Evolutionary conservation across 352 stramenopile species (phyloP).

Genomic region (Phytophthora colocasiae): DNA sequence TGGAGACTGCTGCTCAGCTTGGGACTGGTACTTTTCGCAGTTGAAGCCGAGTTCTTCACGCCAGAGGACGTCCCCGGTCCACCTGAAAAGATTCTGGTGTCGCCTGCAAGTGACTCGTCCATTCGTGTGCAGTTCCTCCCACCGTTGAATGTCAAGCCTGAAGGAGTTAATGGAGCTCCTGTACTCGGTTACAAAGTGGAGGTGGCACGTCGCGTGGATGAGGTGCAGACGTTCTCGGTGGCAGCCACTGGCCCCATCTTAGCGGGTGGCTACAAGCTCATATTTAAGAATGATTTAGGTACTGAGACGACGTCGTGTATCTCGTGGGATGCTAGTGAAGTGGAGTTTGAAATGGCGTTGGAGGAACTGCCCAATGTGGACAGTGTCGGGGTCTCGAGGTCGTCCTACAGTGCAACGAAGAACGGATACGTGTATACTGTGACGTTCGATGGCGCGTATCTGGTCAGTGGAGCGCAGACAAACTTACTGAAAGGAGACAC

Average conservation of each 20-base stretch:
- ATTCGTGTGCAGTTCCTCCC: constrained; percentile 73
- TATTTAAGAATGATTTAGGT: constrained; percentile 52
- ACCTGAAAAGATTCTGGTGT: constrained; percentile 68
- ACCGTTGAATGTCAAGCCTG: constrained; percentile 60
- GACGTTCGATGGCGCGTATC: constrained; percentile 68
- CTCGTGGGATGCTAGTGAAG: constrained; percentile 72
- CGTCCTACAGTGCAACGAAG: constrained; percentile 46
- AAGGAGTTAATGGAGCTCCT: constrained; percentile 72
- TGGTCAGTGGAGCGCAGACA: constrained; percentile 62
- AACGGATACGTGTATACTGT: constrained; percentile 80
- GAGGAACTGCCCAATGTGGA: constrained; percentile 76
- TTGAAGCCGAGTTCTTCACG: constrained; percentile 55
- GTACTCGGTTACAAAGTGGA: constrained; percentile 86
- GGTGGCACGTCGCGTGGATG: constrained; percentile 67
- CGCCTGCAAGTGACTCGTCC: constrained; percentile 50
- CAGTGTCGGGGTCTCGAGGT: constrained; percentile 64
- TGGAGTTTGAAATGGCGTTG: constrained; percentile 73
- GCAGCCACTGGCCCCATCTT: constrained; percentile 60
- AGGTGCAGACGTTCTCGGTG: constrained; percentile 79
- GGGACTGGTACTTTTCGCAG: background rate
- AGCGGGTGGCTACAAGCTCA: constrained; percentile 61
- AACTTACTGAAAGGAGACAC: constrained; percentile 60
- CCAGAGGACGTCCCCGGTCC: constrained; percentile 72
- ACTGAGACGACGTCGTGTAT: constrained; percentile 57
- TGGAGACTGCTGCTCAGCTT: background rate